A percentile compares a stretch with the other conserved stretches of the same genome.
Conservation (phyloP, 495 filamentous ascomycete species). For the Lichenothelia convexa region DNA sequence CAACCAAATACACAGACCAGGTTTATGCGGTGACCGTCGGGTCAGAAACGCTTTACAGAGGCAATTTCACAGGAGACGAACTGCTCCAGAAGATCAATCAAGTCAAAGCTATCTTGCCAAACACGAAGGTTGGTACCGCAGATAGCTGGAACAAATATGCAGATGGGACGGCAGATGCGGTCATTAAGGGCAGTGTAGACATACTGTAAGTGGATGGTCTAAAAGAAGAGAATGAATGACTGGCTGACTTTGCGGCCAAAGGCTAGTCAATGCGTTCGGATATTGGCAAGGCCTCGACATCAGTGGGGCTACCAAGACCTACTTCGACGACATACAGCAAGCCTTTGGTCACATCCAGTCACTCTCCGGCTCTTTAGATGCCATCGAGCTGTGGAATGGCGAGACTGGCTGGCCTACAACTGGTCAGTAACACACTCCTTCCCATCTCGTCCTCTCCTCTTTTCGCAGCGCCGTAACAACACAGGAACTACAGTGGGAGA, state of each 20-base stretch:
- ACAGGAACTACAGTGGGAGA: no score
- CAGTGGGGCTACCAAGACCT: constrained; percentile 44
- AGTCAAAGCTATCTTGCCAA: constrained; percentile 31
- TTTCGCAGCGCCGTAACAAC: neutral
- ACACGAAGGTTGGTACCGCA: constrained; percentile 51
- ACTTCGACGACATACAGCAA: constrained; percentile 57
- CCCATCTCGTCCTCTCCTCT: neutral
- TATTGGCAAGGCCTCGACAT: constrained; percentile 62
- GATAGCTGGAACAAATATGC: constrained; percentile 71
- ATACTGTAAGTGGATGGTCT: constrained; percentile 33
- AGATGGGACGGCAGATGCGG: constrained; percentile 52
- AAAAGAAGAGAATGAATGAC: neutral
- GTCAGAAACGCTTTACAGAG: constrained; percentile 59
- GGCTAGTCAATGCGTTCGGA: constrained; percentile 61
- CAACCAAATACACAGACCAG: constrained; percentile 32
- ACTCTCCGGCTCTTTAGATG: constrained; percentile 32
- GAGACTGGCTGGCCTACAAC: constrained; percentile 54
- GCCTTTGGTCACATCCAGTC: constrained; percentile 52
- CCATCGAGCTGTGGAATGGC: constrained; percentile 53
- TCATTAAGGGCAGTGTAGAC: constrained; percentile 41
- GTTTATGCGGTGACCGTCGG: constrained; percentile 65
- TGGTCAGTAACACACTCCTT: constrained; percentile 18
- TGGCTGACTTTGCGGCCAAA: constrained; percentile 7
- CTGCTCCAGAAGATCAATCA: constrained; percentile 46
- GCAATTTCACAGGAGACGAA: constrained; percentile 43